phyloP scores from a whole-genome alignment of 805 yeast species.

The Diddensiella caesifluorescens region DNA sequence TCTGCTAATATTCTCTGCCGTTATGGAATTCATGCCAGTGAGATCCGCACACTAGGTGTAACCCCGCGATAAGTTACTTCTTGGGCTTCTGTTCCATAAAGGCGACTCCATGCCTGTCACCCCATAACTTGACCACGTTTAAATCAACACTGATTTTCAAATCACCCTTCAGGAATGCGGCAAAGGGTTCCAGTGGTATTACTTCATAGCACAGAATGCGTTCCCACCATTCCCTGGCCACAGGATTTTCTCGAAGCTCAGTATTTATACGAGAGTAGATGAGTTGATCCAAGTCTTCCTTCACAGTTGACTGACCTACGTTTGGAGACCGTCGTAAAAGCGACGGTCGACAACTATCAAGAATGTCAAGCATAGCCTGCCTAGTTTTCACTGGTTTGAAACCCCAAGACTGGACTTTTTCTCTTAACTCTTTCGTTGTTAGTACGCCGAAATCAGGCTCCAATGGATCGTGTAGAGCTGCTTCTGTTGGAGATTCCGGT shows the following conservation, averaged over 20 bases:
- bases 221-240: slow-evolving; percentile 15
- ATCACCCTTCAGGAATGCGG: slow-evolving; percentile 5
- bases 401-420: slow-evolving; percentile 9
- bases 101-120: slow-evolving; percentile 13
- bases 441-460: neutral
- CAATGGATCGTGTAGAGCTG: neutral
- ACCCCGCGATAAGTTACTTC: too few relatives aligned
- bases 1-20: too few relatives aligned
- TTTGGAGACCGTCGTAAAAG: too few relatives aligned
- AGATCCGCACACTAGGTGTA: too few relatives aligned
- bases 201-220: slow-evolving; percentile 13
- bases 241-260: slow-evolving; percentile 8
- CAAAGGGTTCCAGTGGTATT: slow-evolving; percentile 10
- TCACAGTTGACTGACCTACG: too few relatives aligned
- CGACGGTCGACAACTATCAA: slow-evolving; percentile 7
- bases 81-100: too few relatives aligned
- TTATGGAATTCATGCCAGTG: too few relatives aligned
- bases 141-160: slow-evolving; percentile 5
- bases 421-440: slow-evolving; percentile 4
- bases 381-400: slow-evolving; percentile 13
- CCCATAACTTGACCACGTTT: slow-evolving; percentile 9
- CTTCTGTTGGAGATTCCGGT: slow-evolving; percentile 4
- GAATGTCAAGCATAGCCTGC: slow-evolving; percentile 12
- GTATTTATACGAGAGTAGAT: slow-evolving; percentile 8
- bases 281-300: neutral